Evolutionary conservation across 768 basidiomycete genomes (phyloP).

Genomic region (Phylloporus sp.): DNA sequence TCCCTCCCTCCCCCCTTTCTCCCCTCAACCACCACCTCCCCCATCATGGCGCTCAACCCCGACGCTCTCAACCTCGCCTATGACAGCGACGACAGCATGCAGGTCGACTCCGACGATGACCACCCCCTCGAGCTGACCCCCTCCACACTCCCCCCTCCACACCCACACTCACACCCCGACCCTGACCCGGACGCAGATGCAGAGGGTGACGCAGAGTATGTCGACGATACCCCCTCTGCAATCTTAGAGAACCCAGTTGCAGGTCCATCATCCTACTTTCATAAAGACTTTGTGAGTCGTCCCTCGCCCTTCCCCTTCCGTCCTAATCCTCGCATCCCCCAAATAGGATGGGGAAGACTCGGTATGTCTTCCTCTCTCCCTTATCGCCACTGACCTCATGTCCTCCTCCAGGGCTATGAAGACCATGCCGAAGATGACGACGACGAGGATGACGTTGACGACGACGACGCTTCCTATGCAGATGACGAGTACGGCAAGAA

Average conservation of each 20-base stretch:
- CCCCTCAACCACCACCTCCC: slow-evolving; percentile 34
- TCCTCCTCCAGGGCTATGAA: slow-evolving; percentile 58
- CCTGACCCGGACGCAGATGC: slow-evolving; percentile 44
- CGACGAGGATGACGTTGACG: slow-evolving; percentile 63
- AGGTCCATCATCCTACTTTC: slow-evolving; percentile 41
- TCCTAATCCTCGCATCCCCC: slow-evolving; percentile 1
- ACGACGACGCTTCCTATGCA: slow-evolving; percentile 73
- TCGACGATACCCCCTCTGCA: slow-evolving; percentile 34
- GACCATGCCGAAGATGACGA: slow-evolving; percentile 38
- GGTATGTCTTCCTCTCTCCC: slow-evolving; percentile 19
- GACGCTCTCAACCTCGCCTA: slow-evolving; percentile 53
- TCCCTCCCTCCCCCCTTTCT: slow-evolving; percentile 29
- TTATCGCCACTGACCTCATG: slow-evolving; percentile 24
- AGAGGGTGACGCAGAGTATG: slow-evolving; percentile 40
- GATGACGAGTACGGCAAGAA: slow-evolving; percentile 73
- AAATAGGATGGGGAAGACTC: slow-evolving; percentile 34
- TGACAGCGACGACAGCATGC: slow-evolving; percentile 56
- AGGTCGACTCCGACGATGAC: slow-evolving; percentile 60
- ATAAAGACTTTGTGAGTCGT: slow-evolving; percentile 57
- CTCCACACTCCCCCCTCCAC: slow-evolving; percentile 16
- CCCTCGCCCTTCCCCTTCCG: slow-evolving; percentile 5
- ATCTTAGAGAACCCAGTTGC: slow-evolving; percentile 34
- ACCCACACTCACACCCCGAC: slow-evolving; percentile 50
- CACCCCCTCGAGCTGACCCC: slow-evolving; percentile 8
- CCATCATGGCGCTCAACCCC: slow-evolving; percentile 33